These are phyloP conservation scores for Chaetomium sp. DNA, from an alignment of 2,329 filamentous ascomycete genomes.

Conservation along the genomic window DNA sequence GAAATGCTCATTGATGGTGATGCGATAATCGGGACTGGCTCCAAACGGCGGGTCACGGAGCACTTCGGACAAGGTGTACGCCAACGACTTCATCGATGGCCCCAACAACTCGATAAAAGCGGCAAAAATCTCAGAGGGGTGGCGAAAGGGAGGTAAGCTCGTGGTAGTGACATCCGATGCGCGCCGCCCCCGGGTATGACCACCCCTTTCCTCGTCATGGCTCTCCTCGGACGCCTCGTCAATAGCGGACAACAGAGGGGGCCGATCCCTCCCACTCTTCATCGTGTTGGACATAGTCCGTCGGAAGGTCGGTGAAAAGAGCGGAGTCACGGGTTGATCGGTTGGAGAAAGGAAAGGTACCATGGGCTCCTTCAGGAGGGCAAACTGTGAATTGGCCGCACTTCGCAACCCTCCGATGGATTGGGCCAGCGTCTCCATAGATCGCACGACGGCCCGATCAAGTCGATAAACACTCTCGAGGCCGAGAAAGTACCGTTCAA, in stretches of 20 bases:
- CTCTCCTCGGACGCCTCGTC: conserved; percentile 56
- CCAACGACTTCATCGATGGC: conserved; percentile 93
- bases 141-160: conserved; percentile 39
- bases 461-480: conserved; percentile 72
- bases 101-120: conserved; percentile 84
- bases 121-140: conserved; percentile 80
- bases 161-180: conserved; percentile 19
- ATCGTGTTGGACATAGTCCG: conserved; percentile 28
- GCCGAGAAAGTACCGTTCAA: conserved; percentile 79
- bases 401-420: conserved; percentile 86
- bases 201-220: conserved; percentile 37
- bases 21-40: conserved; percentile 56
- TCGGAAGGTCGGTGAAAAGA: conserved; percentile 28
- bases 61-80: conserved; percentile 82
- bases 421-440: conserved; percentile 77
- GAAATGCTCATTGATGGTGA: conserved; percentile 74
- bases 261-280: conserved; percentile 39
- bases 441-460: conserved; percentile 73
- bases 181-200: conserved; percentile 6
- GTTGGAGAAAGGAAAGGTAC: conserved; percentile 27
- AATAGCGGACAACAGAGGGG: conserved; percentile 51
- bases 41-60: conserved; percentile 82
- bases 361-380: conserved; percentile 62
- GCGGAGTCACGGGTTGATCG: conserved; percentile 24
- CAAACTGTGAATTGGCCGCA: conserved; percentile 83